These are phyloP conservation scores for Boletellus sp. DNA, from an alignment of 768 basidiomycete genomes.

Conservation along the genomic window DNA sequence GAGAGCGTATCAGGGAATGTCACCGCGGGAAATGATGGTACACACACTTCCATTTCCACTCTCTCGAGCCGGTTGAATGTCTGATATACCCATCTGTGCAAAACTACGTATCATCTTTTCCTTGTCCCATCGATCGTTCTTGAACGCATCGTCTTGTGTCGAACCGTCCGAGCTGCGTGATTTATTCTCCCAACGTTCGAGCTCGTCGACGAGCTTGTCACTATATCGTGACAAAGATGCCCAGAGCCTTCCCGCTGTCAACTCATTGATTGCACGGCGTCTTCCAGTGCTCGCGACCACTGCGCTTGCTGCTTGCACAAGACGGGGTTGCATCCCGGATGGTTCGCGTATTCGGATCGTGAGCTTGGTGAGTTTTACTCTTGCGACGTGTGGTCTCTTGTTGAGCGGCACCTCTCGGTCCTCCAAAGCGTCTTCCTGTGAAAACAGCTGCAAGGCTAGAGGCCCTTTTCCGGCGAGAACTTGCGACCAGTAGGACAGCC, in stretches of 20 bases:
- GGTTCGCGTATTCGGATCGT: slow-evolving; percentile 58
- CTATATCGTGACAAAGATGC: slow-evolving; percentile 79
- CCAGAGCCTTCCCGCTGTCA: slow-evolving; percentile 51
- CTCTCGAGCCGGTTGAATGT: slow-evolving; percentile 3
- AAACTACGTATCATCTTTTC: slow-evolving; percentile 78
- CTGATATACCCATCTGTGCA: slow-evolving; percentile 51
- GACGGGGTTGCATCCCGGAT: slow-evolving; percentile 44
- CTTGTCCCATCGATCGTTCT: slow-evolving; percentile 60
- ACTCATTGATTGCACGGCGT: slow-evolving; percentile 29
- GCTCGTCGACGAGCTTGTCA: slow-evolving; percentile 58
- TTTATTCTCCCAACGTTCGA: slow-evolving; percentile 59
- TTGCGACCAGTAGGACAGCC: slow-evolving; percentile 74
- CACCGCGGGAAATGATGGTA: not conserved
- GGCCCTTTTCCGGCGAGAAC: slow-evolving; percentile 57
- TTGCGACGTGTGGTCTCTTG: slow-evolving; percentile 26
- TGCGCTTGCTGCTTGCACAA: slow-evolving; percentile 56
- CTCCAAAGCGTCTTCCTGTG: not conserved
- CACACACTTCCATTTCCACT: slow-evolving; percentile 12
- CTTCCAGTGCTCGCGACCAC: slow-evolving; percentile 46
- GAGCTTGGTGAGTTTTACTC: slow-evolving; percentile 55
- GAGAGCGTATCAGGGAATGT: not conserved
- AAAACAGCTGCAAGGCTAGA: slow-evolving; percentile 41
- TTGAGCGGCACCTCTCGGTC: slow-evolving; percentile 11
- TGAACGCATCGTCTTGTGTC: slow-evolving; percentile 42
- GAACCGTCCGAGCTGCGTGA: slow-evolving; percentile 40